A percentile compares a stretch with the other conserved stretches of the same genome.
phyloP scores from a whole-genome alignment of 2,329 filamentous ascomycete species.

The Cytospora piceae region DNA sequence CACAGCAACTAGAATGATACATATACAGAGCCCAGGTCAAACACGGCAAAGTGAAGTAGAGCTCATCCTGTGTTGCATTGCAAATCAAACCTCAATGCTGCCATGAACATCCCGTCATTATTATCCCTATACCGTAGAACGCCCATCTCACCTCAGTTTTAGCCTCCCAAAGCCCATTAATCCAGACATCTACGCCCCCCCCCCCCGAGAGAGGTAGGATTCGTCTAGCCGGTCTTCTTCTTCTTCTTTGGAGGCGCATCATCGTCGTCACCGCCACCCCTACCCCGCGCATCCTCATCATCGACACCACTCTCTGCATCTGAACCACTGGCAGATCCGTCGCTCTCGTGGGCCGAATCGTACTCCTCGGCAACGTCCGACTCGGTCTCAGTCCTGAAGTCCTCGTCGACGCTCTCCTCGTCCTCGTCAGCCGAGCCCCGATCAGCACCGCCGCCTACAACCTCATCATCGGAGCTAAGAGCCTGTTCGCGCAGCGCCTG shows the following conservation, averaged over 20 bases:
- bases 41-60: not conserved
- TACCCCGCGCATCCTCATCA: constrained; percentile 43
- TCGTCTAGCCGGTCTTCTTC: constrained; percentile 44
- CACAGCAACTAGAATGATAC: not conserved
- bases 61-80: constrained; percentile 1
- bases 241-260: constrained; percentile 47
- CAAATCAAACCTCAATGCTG: constrained; percentile 19
- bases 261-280: constrained; percentile 42
- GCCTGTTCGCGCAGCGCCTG: constrained; percentile 83
- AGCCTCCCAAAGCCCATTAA: constrained; percentile 5
- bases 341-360: constrained; percentile 88
- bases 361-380: constrained; percentile 96
- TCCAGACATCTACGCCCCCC: constrained; percentile 5
- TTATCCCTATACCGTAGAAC: constrained; percentile 23
- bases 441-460: constrained; percentile 70
- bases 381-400: constrained; percentile 90
- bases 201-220: not conserved
- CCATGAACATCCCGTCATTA: constrained; percentile 8
- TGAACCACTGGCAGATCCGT: constrained; percentile 69
- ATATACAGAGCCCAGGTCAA: not conserved
- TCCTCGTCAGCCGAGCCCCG: constrained; percentile 95
- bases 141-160: constrained; percentile 18
- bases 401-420: constrained; percentile 91
- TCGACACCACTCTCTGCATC: constrained; percentile 67
- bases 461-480: constrained; percentile 84